Evolutionary conservation across 371 early-diverging fungal genomes (phyloP).

Genomic region (Circinella minor): DNA sequence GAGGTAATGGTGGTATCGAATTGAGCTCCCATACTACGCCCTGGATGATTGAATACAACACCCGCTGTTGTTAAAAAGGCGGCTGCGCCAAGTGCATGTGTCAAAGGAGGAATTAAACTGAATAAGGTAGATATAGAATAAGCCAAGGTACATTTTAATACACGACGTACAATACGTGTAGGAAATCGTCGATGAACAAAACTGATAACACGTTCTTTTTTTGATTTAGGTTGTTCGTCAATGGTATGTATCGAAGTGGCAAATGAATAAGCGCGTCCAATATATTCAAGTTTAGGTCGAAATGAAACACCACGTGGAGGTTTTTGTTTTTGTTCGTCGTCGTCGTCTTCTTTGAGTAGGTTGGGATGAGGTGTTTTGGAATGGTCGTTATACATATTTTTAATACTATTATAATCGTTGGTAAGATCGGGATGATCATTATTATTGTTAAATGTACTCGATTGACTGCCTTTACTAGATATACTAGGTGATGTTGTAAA

Average conservation of each 20-base stretch:
- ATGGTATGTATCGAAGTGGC: conserved; percentile 10
- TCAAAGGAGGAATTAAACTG: conserved; percentile 43
- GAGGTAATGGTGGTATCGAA: conserved; percentile 48
- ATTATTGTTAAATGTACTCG: too few relatives aligned
- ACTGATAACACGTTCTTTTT: conserved; percentile 17
- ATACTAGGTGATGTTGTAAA: conserved; percentile 15
- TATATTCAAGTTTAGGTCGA: conserved; percentile 23
- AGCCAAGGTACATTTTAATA: conserved; percentile 58
- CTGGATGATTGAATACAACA: conserved; percentile 48
- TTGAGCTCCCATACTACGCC: conserved; percentile 52
- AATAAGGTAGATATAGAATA: conserved; percentile 49
- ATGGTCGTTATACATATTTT: too few relatives aligned
- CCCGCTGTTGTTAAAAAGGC: conserved; percentile 49
- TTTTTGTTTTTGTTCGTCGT: background rate
- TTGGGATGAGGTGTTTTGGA: too few relatives aligned
- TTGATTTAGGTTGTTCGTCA: conserved; percentile 15
- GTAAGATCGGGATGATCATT: too few relatives aligned
- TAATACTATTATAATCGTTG: too few relatives aligned
- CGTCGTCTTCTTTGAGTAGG: background rate
- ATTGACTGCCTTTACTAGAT: conserved; percentile 2
- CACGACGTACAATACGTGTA: conserved; percentile 56
- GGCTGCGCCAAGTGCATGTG: conserved; percentile 39
- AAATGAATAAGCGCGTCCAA: conserved; percentile 20
- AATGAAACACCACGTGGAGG: conserved; percentile 16
- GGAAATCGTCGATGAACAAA: conserved; percentile 47